Base-by-base conservation (phyloP, 2,329 filamentous ascomycete species). In the Aureobasidium vineae region DNA sequence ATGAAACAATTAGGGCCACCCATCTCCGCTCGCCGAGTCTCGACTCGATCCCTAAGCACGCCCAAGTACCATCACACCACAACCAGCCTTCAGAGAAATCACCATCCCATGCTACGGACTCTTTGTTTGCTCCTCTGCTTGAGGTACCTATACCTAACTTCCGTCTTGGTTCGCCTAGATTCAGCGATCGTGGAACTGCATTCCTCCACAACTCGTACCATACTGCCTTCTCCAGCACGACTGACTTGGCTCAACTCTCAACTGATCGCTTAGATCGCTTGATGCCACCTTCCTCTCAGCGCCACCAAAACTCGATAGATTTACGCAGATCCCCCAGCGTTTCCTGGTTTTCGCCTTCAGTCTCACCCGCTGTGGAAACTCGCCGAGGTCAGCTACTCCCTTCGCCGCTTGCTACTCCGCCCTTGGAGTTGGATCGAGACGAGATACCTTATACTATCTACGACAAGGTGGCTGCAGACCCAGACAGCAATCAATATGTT, bases 71-170 rank as follows among this genome's bases (percentile, higher is more conserved):
- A 21, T 8, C 52, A 40, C 21, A 28, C 7, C 36, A 40, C 19
- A 13, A 28, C 19, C 36, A 28, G 13, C 31, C 8, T n/a, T 16
- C 19, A 10, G 36, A 56, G 40, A 26, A 26, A 2, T 16, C 61
- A 16, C 36, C 36, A 5, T 19, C 47, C 1, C 38, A 21, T 23
- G 38, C 66, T n/a, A 50, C 60, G 2, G 50, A 56, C 19, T 43
- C 47, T 23, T 10, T 64, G 38, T 64, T 64, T 64, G 49, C 43
- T 21, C 50, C 66, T 19, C 85, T 87, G 41, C 81, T 96, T 60
- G 86, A 92, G 71, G 84, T 94, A 50, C 83, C 87, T 26, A 96
- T 97, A 60, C 92, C 93, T 41, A 89, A 90, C 66, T 96, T 93
- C 82, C 88, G 88, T 70, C 81, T 97, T 66, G 93, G 92, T 15